Percentiles rank a stretch among this genome's conserved stretches.
Conservation (phyloP, 2,329 filamentous ascomycete species). For the Diaporthe sp. region DNA sequence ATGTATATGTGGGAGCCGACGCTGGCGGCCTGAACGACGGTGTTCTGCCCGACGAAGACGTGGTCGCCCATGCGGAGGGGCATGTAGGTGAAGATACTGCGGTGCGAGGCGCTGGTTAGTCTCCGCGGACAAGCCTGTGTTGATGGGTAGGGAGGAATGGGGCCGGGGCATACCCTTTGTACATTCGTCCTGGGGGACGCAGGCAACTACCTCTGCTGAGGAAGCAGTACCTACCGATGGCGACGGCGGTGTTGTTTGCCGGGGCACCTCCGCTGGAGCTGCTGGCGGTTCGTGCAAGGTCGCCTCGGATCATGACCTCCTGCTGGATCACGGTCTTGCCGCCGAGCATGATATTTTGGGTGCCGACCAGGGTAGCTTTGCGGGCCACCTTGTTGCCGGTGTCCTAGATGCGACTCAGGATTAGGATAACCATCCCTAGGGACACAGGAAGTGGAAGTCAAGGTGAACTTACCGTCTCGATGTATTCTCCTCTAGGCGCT, state of each 20-base stretch:
- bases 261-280: constrained; percentile 53
- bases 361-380: constrained; percentile 90
- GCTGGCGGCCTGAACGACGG: constrained; percentile 84
- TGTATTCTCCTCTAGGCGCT: constrained; percentile 89
- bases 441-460: neutral
- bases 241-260: constrained; percentile 76
- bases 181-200: constrained; percentile 84
- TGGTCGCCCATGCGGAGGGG: constrained; percentile 95
- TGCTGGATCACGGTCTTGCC: constrained; percentile 97
- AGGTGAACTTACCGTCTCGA: constrained; percentile 81
- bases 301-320: constrained; percentile 93
- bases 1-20: constrained; percentile 91
- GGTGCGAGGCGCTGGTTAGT: neutral
- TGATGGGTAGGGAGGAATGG: neutral
- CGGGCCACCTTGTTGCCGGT: constrained; percentile 98
- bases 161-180: constrained; percentile 70
- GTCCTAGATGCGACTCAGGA: constrained; percentile 68
- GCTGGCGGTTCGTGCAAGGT: constrained; percentile 75
- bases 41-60: constrained; percentile 84
- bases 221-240: constrained; percentile 92
- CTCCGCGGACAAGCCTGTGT: neutral
- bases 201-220: constrained; percentile 83
- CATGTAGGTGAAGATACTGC: constrained; percentile 80
- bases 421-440: neutral
- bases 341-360: constrained; percentile 97